phyloP scores from a whole-genome alignment of 148 eudicot genomes.

The Mesembryanthemum crystallinum region DNA sequence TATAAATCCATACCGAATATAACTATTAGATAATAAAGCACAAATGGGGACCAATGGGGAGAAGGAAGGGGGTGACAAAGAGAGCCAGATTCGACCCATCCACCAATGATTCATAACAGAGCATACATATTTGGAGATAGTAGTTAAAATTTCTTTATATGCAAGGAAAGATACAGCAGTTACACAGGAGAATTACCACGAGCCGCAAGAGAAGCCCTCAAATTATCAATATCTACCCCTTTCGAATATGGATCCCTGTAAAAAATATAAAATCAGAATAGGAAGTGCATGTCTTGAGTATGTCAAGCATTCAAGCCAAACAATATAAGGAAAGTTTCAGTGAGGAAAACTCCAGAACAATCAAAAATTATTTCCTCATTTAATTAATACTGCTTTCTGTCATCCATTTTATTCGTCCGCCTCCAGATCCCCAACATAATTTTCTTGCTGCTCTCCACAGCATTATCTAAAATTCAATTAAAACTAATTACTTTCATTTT shows the following conservation, averaged over 20 bases:
- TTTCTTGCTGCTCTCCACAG: not conserved
- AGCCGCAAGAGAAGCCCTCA: slow-evolving; percentile 43
- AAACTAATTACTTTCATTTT: no score
- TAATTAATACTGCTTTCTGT: not conserved
- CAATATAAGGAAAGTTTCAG: slow-evolving; percentile 4
- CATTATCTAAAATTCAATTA: not conserved
- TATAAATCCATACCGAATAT: no score
- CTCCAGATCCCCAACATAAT: not conserved
- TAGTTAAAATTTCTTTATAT: not conserved
- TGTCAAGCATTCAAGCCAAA: slow-evolving; percentile 12
- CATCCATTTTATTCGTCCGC: not conserved
- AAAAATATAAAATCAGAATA: not conserved
- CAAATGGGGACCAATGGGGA: not conserved
- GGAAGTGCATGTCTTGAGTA: not conserved
- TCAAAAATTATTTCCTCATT: not conserved
- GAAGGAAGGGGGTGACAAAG: not conserved
- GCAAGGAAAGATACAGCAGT: not conserved
- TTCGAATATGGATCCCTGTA: slow-evolving; percentile 81
- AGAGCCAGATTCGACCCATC: not conserved
- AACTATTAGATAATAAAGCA: not conserved
- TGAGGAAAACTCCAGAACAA: not conserved
- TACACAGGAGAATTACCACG: slow-evolving; percentile 34
- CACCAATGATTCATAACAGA: not conserved
- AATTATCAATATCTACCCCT: slow-evolving; percentile 42
- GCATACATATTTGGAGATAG: not conserved